Base-by-base conservation (phyloP, 2,329 filamentous ascomycete species). In the Talaromyces piceae region DNA sequence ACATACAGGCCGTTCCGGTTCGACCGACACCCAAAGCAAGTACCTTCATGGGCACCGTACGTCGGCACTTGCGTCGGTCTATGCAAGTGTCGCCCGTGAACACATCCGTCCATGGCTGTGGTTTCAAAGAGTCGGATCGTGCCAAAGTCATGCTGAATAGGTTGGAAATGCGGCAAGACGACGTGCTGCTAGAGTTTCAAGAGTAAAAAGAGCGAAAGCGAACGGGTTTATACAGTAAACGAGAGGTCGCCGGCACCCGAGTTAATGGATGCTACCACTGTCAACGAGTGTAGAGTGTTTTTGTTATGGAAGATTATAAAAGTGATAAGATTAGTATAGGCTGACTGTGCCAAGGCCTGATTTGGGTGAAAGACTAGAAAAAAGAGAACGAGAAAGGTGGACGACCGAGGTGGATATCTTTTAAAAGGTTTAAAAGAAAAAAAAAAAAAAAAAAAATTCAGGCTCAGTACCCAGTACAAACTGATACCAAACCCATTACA, bases 41-140 rank as follows among this genome's bases (percentile, higher is more conserved):
- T 44, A 88, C 81, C 64, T 81, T 81, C 84, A 88, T 88, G 28
- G 84, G 84, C 47, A 86, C 83, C 27, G 74, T 79, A 51, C 85
- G 81, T 53, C 75, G 77, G 66, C 82, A 83, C 73, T 82, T 72
- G 58, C 81, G 75, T 46, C 81, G 75, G 67, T 88, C 81, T 66
- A 88, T 84, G 62, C 82, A 79, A 39, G 82, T 86, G 63, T 86
- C 83, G 57, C 66, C 71, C 48, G 82, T 86, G 68, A 85, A 73
- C 56, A 73, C 55, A 57, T 73, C 70, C 20, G 70, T 72, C 37
- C 58, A 54, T 31, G 70, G 70, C 61, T 72, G 68, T 41, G 70
- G 68, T 53, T 67, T 55, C 52, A 70, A 57, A 53, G 64, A 66
- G 54, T 69, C 65, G 43, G 67, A 64, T 53, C 66, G 64, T 41